These are phyloP conservation scores for Schizochytrium sp. DNA, from an alignment of 108 stramenopile species.

Conservation along the genomic window DNA sequence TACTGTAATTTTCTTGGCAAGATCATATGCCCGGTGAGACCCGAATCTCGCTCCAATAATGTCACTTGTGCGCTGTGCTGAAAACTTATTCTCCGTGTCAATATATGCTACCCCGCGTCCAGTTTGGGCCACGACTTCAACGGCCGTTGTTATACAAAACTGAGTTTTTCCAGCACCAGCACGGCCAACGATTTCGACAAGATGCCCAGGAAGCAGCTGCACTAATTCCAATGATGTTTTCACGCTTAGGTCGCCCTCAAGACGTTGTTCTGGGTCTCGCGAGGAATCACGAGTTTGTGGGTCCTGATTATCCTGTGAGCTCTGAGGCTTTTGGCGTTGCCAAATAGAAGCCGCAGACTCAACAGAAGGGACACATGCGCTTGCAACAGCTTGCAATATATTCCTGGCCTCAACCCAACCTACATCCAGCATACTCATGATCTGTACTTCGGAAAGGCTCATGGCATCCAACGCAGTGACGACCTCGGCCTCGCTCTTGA, in stretches of 20 bases:
- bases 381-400: neutral
- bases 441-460: conserved; percentile 12
- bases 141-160: conserved; percentile 16
- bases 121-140: neutral
- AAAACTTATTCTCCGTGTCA: conserved; percentile 58
- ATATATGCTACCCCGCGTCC: neutral
- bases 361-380: neutral
- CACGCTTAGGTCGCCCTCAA: neutral
- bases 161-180: conserved; percentile 44
- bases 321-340: neutral
- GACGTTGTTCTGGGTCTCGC: too few relatives aligned
- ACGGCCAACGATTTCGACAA: conserved; percentile 45
- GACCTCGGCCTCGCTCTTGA: neutral
- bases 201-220: neutral
- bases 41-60: neutral
- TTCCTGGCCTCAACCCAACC: neutral
- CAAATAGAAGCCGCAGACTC: neutral
- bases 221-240: neutral
- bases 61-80: neutral
- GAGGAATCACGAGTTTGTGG: too few relatives aligned
- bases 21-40: neutral
- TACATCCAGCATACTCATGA: conserved; percentile 7
- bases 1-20: neutral
- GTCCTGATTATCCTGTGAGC: neutral
- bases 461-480: conserved; percentile 11